A percentile compares a stretch with the other conserved stretches of the same genome.
These are phyloP conservation scores for Leishmania martiniquensis DNA, from an alignment of 208 protist genomes.

Conservation along the genomic window DNA sequence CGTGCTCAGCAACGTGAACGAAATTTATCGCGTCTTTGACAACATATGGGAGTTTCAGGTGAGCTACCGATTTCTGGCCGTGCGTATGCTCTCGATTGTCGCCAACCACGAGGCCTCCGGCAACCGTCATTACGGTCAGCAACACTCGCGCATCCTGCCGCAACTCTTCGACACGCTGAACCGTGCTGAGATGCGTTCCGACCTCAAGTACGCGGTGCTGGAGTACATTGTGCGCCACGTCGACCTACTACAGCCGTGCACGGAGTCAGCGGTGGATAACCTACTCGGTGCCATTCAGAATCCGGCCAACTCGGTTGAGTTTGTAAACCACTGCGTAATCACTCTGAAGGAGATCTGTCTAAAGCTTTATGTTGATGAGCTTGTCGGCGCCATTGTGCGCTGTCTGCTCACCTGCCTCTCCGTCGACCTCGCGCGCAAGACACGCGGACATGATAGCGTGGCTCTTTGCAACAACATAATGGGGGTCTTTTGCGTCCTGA, in stretches of 20 bases:
- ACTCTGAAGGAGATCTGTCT: slow-evolving; percentile 71
- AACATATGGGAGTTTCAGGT: slow-evolving; percentile 59
- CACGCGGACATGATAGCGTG: slow-evolving; percentile 26
- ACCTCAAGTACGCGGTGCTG: slow-evolving; percentile 75
- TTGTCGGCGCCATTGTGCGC: slow-evolving; percentile 82
- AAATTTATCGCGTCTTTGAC: slow-evolving; percentile 69
- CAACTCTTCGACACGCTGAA: slow-evolving; percentile 79
- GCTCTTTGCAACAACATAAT: slow-evolving; percentile 67
- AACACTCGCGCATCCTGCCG: slow-evolving; percentile 56
- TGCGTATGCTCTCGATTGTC: slow-evolving; percentile 76
- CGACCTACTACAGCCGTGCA: slow-evolving; percentile 59
- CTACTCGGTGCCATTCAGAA: slow-evolving; percentile 61
- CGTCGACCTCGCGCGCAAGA: slow-evolving; percentile 27
- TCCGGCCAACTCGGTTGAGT: slow-evolving; percentile 52
- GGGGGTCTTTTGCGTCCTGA: slow-evolving; percentile 70
- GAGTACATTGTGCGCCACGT: slow-evolving; percentile 79
- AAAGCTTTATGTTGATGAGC: slow-evolving; percentile 73
- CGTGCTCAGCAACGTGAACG: slow-evolving; percentile 43
- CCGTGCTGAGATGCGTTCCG: slow-evolving; percentile 43
- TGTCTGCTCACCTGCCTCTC: slow-evolving; percentile 58
- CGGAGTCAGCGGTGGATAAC: slow-evolving; percentile 58
- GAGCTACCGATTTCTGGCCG: slow-evolving; percentile 74
- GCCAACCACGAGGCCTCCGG: slow-evolving; percentile 54
- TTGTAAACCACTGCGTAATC: slow-evolving; percentile 52
- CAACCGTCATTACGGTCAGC: slow-evolving; percentile 43